Evolutionary conservation across 768 basidiomycete species (phyloP), one percentile per base, ranked within the genome.

Genomic region (Neoboletus brunneissimus): DNA sequence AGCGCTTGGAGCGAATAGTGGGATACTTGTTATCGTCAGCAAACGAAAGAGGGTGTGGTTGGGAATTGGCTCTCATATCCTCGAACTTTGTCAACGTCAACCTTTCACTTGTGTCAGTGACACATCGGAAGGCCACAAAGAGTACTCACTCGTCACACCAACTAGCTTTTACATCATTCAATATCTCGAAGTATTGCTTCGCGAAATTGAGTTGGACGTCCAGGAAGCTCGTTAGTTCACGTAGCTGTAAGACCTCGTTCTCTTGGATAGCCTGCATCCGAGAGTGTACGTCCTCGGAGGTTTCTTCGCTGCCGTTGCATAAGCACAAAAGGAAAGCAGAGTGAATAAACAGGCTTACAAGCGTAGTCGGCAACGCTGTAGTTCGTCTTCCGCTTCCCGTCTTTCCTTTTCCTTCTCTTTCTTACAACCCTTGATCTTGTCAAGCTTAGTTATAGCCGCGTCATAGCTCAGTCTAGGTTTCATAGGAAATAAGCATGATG

Each of bases 201-300:
- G 86, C 86, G 63, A 86, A 95, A 49, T 84, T 84, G 45, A 88
- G 72, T 62, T 96, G 87, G 12, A 83, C 72, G 48, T 94, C 86
- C 34, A 97, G 74, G 65, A 95, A 82, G 5, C 74, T 70, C 4
- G 83, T 82, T 32, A 97, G 76, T 40, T 89, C 91, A 34, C 81
- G 82, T 6, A 89, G 75, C 61, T 93, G 89, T 29, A 77, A 73
- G 27, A 82, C 76, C 65, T 96, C 93, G 50, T 86, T 85, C 59
- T 91, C 87, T 66, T 92, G 89, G 47, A 97, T 88, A 0, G 78
- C 79, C 48, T 83, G 81, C 80, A 95, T 91, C 37, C 89, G 83
- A 3, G 79, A 79, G n/a, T 85, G 87, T 1, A 95, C 82, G 59
- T 95, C 91, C 66, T 94, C 89, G 10, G 85, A 81, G 0, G 88